These are phyloP conservation scores for Macrolepiota fuliginosa DNA, from an alignment of 768 basidiomycete genomes.

Conservation along the genomic window DNA sequence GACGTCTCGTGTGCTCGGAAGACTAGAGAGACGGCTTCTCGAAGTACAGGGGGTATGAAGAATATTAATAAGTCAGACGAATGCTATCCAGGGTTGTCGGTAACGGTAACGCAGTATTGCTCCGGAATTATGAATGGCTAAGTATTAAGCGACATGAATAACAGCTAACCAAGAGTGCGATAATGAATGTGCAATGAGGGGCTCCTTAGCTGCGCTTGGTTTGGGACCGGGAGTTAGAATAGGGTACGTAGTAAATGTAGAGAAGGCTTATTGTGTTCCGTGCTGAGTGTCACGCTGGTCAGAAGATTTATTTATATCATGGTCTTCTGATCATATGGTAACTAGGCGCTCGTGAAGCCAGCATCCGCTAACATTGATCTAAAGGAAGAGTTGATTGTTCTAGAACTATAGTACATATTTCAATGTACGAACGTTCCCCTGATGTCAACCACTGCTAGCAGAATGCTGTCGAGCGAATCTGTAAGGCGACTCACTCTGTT, in stretches of 20 bases:
- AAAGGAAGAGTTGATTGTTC: too few relatives aligned
- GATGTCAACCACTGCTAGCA: not conserved
- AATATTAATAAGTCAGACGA: not conserved
- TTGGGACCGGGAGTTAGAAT: not conserved
- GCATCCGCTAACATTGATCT: not conserved
- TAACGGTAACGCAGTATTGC: not conserved
- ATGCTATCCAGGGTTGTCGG: not conserved
- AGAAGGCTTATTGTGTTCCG: not conserved
- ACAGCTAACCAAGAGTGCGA: not conserved
- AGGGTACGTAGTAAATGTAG: not conserved
- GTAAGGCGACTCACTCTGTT: not conserved
- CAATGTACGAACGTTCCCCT: not conserved
- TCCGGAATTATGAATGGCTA: not conserved
- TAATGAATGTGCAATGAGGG: not conserved
- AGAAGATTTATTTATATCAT: not conserved
- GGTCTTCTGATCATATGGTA: constrained; percentile 5
- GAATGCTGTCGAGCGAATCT: too few relatives aligned
- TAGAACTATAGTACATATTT: too few relatives aligned
- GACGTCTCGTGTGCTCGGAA: not conserved
- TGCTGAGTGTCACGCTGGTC: not conserved
- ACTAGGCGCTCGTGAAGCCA: not conserved
- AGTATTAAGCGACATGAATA: not conserved
- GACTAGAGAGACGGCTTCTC: not conserved
- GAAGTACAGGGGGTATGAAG: not conserved
- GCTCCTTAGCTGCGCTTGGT: not conserved